phyloP scores from a whole-genome alignment of 805 yeast genomes.

The Cyberlindnera xylosilytica region DNA sequence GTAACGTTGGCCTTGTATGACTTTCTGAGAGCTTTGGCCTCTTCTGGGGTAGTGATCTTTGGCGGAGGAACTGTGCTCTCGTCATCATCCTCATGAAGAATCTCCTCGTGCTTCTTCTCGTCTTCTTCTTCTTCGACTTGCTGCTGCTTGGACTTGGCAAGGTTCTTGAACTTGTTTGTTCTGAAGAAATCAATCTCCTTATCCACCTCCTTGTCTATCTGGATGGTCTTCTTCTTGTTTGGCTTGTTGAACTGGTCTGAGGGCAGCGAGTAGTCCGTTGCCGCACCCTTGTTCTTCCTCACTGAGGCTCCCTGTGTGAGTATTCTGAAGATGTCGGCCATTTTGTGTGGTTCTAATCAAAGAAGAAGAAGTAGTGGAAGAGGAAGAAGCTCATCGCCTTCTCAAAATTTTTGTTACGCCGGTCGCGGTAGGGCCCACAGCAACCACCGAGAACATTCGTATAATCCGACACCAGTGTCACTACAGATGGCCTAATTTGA shows the following conservation, averaged over 20 bases:
- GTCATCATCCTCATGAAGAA: constrained; percentile 30
- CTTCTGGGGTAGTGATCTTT: constrained; percentile 48
- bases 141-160: constrained; percentile 27
- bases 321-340: constrained; percentile 86
- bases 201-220: constrained; percentile 50
- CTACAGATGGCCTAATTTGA: no score
- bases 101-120: constrained; percentile 17
- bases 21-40: constrained; percentile 61
- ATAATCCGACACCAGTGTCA: no score
- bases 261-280: constrained; percentile 28
- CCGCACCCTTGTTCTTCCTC: constrained; percentile 44
- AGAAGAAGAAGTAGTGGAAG: background rate
- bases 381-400: no score
- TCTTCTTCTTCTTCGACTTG: constrained; percentile 27
- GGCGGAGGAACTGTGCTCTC: constrained; percentile 22
- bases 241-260: constrained; percentile 25
- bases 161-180: constrained; percentile 38
- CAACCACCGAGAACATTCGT: no score
- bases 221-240: constrained; percentile 34
- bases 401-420: background rate
- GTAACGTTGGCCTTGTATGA: constrained; percentile 63
- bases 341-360: background rate
- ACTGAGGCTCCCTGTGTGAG: constrained; percentile 83
- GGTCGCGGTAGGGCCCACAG: no score
- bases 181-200: constrained; percentile 84